Evolutionary conservation across 306 rosid species (phyloP).

Genomic region (Fagus sylvatica): DNA sequence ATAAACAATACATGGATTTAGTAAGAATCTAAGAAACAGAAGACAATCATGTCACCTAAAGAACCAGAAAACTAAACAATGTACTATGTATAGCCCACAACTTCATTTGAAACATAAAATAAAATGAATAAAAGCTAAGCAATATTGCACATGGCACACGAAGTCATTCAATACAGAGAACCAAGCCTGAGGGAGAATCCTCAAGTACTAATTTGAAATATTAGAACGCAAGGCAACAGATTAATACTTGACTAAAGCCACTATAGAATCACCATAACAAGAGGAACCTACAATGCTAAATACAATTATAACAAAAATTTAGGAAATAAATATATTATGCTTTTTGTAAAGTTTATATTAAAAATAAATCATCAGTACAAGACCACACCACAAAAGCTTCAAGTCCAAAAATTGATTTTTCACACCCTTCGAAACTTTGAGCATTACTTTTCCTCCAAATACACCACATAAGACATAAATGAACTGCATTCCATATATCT

Average conservation of each 20-base stretch:
- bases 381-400: not conserved
- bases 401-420: no score
- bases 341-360: not conserved
- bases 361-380: no score
- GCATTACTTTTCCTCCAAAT: no score
- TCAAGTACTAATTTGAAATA: not conserved
- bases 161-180: not conserved
- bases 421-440: no score
- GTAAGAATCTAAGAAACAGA: constrained; percentile 1
- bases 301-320: not conserved
- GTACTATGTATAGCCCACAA: not conserved
- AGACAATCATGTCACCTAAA: not conserved
- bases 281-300: not conserved
- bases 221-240: not conserved
- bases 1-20: constrained; percentile 9
- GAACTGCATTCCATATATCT: no score
- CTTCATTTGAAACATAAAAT: not conserved
- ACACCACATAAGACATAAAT: no score
- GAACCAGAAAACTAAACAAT: not conserved
- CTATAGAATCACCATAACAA: not conserved
- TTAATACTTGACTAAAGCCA: not conserved
- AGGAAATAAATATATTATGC: not conserved
- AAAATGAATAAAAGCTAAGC: not conserved
- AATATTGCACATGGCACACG: not conserved
- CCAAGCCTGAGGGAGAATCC: not conserved